phyloP scores from a whole-genome alignment of 345 rosid species.

The Salix purpurea region DNA sequence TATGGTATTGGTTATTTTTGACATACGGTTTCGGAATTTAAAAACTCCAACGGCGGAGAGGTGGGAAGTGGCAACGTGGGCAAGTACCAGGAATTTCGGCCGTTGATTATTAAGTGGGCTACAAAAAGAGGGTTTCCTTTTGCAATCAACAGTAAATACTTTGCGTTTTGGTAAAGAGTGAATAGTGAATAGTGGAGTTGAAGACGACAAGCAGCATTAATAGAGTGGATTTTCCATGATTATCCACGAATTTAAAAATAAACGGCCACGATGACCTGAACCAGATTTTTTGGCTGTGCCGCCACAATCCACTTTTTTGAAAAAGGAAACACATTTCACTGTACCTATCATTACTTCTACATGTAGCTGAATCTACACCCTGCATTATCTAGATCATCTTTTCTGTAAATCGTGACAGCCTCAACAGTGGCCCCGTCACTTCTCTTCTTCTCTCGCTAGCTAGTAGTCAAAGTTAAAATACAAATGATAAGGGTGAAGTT shows the following conservation, averaged over 20 bases:
- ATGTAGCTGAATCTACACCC: slow-evolving; percentile 12
- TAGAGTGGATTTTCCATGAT: slow-evolving; percentile 16
- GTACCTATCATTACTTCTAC: background rate
- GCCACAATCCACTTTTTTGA: background rate
- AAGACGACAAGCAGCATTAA: slow-evolving; percentile 2
- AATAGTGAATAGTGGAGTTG: background rate
- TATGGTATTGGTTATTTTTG: background rate
- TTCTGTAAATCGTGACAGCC: background rate
- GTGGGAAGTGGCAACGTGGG: slow-evolving; percentile 17
- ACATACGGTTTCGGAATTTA: too few species aligned
- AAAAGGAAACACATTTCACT: background rate
- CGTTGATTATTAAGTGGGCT: slow-evolving; percentile 23
- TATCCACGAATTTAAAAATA: background rate
- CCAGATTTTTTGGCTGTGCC: background rate
- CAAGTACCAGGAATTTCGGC: slow-evolving; percentile 25
- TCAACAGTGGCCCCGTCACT: background rate
- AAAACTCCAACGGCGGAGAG: background rate
- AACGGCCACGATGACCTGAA: slow-evolving; percentile 18
- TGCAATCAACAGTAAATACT: background rate
- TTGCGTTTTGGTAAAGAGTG: background rate
- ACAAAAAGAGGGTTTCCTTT: slow-evolving; percentile 17
- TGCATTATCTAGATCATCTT: background rate
- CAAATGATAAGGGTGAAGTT: too few species aligned
- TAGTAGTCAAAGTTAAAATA: too few species aligned
- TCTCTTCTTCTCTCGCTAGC: background rate